A percentile compares a stretch with the other conserved stretches of the same genome.
Conservation (phyloP, 2,329 filamentous ascomycete genomes). For the Xylaria polymorpha region DNA sequence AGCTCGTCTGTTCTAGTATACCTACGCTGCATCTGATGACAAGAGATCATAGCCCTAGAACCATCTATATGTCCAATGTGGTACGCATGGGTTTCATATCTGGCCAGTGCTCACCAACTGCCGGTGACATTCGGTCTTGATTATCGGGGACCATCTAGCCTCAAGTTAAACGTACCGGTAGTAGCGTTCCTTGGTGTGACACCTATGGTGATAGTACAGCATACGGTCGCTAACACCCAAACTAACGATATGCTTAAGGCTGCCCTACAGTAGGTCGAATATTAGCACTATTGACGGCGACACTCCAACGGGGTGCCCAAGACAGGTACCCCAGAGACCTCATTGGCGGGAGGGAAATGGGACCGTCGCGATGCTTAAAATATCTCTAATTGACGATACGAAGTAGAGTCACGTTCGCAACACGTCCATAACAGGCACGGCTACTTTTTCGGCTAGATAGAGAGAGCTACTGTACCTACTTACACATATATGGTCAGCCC, state of each 20-base stretch:
- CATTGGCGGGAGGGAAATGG: background rate
- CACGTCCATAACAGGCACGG: background rate
- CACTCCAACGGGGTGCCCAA: background rate
- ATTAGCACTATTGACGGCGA: background rate
- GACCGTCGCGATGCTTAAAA: slow-evolving; percentile 7
- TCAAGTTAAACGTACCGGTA: background rate
- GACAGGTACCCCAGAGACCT: background rate
- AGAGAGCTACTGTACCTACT: too few relatives aligned
- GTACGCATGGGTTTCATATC: background rate
- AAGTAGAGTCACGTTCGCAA: background rate
- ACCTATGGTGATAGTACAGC: background rate
- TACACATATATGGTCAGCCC: background rate
- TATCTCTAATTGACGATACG: slow-evolving; percentile 12
- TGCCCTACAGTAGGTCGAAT: background rate
- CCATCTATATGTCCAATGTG: background rate
- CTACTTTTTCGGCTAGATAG: background rate
- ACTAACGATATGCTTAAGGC: slow-evolving; percentile 6
- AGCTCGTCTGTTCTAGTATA: background rate
- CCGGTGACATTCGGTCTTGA: slow-evolving; percentile 12
- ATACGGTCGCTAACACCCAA: background rate
- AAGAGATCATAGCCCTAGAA: background rate
- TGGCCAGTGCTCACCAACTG: slow-evolving; percentile 9
- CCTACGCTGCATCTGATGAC: too few relatives aligned
- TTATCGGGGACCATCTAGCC: slow-evolving; percentile 9
- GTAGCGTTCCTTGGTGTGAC: slow-evolving; percentile 3